Evolutionary conservation across 169 alveolate genomes (phyloP).

Genomic region (Cryptosporidium ubiquitum): DNA sequence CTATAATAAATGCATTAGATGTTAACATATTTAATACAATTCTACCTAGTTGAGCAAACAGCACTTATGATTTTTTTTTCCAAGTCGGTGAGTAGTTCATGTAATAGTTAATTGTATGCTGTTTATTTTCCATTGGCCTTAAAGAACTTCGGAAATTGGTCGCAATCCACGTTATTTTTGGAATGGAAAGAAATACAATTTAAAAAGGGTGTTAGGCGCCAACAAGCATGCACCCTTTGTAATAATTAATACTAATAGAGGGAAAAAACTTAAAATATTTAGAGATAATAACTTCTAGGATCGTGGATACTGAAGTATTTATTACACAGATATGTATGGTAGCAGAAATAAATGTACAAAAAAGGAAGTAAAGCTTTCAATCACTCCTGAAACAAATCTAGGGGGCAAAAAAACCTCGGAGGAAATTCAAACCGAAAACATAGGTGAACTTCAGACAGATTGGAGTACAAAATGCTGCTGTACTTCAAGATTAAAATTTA

Average conservation of each 20-base stretch:
- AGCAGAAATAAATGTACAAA: neutral
- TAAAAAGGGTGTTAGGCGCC: neutral
- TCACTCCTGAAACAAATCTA: neutral
- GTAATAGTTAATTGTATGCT: too few species aligned
- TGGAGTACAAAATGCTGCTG: constrained; percentile 66
- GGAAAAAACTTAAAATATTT: neutral
- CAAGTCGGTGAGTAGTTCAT: too few species aligned
- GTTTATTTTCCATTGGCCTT: too few species aligned
- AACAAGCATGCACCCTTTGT: neutral
- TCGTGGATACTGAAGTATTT: neutral
- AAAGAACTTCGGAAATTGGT: neutral
- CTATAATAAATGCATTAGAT: too few species aligned
- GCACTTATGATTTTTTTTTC: too few species aligned
- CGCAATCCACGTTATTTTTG: neutral
- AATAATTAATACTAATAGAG: too few species aligned
- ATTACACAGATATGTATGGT: neutral
- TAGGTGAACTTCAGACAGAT: neutral
- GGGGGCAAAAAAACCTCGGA: neutral
- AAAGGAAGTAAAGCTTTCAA: neutral
- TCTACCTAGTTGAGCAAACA: neutral
- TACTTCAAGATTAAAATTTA: constrained; percentile 55
- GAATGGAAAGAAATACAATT: neutral
- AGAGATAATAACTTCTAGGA: neutral
- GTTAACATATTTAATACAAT: too few species aligned
- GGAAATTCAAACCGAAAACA: neutral